phyloP scores from a whole-genome alignment of 2,329 filamentous ascomycete genomes.

The Trichoderma aggressivum region DNA sequence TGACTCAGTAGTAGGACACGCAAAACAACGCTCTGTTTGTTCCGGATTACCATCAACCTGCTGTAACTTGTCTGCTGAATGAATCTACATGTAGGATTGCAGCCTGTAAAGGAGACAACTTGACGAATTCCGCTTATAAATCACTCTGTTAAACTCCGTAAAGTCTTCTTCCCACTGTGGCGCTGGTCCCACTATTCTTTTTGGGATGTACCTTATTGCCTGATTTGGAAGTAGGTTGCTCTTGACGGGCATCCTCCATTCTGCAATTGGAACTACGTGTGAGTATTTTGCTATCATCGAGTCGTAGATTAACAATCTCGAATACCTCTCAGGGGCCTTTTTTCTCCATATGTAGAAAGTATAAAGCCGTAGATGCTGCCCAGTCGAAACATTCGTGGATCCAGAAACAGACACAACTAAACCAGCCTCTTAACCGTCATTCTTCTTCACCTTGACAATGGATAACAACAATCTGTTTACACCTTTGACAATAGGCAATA shows the following conservation, averaged over 20 bases:
- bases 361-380: neutral
- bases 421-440: neutral
- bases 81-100: neutral
- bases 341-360: neutral
- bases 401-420: neutral
- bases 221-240: neutral
- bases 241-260: neutral
- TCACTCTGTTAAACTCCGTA: neutral
- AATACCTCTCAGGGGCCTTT: neutral
- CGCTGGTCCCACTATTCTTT: neutral
- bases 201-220: neutral
- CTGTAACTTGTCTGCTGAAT: neutral
- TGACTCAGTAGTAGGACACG: neutral
- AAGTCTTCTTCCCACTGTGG: neutral
- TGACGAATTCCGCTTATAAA: neutral
- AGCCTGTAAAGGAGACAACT: neutral
- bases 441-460: neutral
- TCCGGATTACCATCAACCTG: neutral
- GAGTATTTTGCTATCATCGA: neutral
- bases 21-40: neutral
- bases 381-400: neutral
- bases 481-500: neutral
- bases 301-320: neutral
- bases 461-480: conserved; percentile 19
- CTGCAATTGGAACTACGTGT: neutral